A percentile compares a stretch with the other conserved stretches of the same genome.
These are phyloP conservation scores for Boletus speciosus DNA, from an alignment of 768 basidiomycete genomes.

Conservation along the genomic window DNA sequence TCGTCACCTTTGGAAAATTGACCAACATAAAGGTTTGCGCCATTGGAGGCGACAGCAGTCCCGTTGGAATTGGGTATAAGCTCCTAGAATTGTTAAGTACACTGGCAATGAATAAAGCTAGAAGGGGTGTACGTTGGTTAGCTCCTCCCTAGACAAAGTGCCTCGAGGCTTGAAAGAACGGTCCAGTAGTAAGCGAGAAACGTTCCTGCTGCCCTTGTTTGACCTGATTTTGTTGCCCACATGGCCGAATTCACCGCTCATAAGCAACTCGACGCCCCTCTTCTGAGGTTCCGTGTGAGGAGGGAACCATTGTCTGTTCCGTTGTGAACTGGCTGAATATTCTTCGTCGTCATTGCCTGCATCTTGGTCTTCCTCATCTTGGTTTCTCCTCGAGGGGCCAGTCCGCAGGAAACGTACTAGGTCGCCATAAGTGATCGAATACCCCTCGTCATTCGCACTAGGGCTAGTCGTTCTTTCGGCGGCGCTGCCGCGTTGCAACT, in stretches of 20 bases:
- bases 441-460: not conserved
- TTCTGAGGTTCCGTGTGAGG: constrained; percentile 56
- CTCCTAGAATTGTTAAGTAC: constrained; percentile 40
- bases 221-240: constrained; percentile 49
- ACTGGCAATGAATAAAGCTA: not conserved
- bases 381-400: constrained; percentile 21
- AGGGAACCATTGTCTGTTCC: constrained; percentile 34
- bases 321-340: constrained; percentile 20
- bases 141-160: constrained; percentile 46
- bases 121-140: constrained; percentile 45
- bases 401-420: constrained; percentile 22
- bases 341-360: constrained; percentile 36
- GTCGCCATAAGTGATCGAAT: constrained; percentile 23
- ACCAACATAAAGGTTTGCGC: constrained; percentile 76
- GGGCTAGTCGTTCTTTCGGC: constrained; percentile 7
- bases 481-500: constrained; percentile 12
- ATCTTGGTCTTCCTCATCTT: constrained; percentile 42
- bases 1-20: constrained; percentile 71
- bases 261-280: constrained; percentile 61
- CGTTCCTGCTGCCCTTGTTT: constrained; percentile 41
- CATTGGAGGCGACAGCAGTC: constrained; percentile 71
- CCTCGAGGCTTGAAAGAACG: constrained; percentile 36
- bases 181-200: constrained; percentile 48
- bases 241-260: constrained; percentile 78
- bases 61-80: constrained; percentile 78